These are phyloP conservation scores for Miscanthus sacchariflorus DNA, from an alignment of 202 grass and related monocot genomes.

Conservation along the genomic window DNA sequence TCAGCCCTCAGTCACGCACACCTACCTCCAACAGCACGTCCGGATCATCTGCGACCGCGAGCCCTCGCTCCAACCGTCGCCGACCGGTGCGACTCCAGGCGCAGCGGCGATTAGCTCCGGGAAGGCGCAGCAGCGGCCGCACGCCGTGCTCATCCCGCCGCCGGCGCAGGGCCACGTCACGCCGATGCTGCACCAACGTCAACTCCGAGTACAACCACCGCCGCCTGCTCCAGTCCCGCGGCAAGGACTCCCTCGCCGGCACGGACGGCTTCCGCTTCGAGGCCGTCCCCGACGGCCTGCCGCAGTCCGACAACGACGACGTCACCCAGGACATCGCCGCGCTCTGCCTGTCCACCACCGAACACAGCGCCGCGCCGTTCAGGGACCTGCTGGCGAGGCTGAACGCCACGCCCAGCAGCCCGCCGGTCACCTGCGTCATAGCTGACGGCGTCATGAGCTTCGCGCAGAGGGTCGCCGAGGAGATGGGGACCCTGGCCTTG, in stretches of 20 bases:
- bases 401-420: background rate
- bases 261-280: constrained; percentile 50
- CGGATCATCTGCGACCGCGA: too few species aligned
- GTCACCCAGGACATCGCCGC: constrained; percentile 65
- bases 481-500: constrained; percentile 55
- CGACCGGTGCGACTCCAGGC: too few species aligned
- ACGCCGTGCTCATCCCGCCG: too few species aligned
- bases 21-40: too few species aligned
- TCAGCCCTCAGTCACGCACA: too few species aligned
- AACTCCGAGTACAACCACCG: constrained; percentile 86
- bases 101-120: too few species aligned
- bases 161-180: too few species aligned
- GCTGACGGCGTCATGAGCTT: constrained; percentile 78
- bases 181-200: constrained; percentile 51
- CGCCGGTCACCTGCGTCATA: constrained; percentile 70
- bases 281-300: constrained; percentile 64
- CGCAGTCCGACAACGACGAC: constrained; percentile 45
- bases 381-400: constrained; percentile 57
- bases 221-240: constrained; percentile 62
- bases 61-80: too few species aligned
- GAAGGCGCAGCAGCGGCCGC: too few species aligned
- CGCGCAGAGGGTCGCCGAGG: constrained; percentile 60
- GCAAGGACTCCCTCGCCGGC: constrained; percentile 36
- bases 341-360: constrained; percentile 57
- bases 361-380: constrained; percentile 57